Percentiles rank a stretch among this genome's conserved stretches.
These are phyloP conservation scores for Linum usitatissimum DNA, from an alignment of 345 rosid genomes.

Conservation along the genomic window DNA sequence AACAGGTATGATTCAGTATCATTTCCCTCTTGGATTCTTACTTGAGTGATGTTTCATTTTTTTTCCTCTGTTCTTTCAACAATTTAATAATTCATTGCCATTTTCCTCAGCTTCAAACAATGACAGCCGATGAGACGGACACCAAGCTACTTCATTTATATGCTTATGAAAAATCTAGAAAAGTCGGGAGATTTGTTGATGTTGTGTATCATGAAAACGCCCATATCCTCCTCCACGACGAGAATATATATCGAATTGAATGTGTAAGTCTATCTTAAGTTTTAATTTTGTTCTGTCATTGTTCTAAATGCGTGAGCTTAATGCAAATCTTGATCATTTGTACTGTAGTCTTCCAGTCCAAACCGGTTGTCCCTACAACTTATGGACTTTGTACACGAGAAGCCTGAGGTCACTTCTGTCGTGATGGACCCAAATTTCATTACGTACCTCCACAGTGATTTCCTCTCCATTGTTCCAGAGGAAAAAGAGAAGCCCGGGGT, in stretches of 20 bases:
- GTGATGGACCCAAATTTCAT: constrained; percentile 77
- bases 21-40: too few relatives aligned
- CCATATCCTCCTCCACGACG: constrained; percentile 81
- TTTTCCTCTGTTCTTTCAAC: background rate
- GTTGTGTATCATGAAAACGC: constrained; percentile 71
- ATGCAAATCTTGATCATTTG: background rate
- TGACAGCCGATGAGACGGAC: constrained; percentile 81
- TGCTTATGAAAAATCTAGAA: constrained; percentile 73
- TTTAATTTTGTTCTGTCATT: background rate
- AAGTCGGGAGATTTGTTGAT: constrained; percentile 52
- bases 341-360: constrained; percentile 50
- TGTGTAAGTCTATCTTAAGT: constrained; percentile 47
- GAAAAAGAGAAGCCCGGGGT: constrained; percentile 53
- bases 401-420: constrained; percentile 83
- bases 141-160: constrained; percentile 76
- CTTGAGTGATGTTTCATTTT: background rate
- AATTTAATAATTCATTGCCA: constrained; percentile 1
- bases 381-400: constrained; percentile 77
- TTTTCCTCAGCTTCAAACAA: constrained; percentile 63
- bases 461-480: constrained; percentile 50
- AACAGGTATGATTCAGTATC: constrained; percentile 45
- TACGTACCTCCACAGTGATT: constrained; percentile 59
- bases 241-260: constrained; percentile 83
- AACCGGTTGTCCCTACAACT: constrained; percentile 66
- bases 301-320: background rate